Evolutionary conservation across 768 basidiomycete genomes (phyloP).

Genomic region (Leccinum arenicola): DNA sequence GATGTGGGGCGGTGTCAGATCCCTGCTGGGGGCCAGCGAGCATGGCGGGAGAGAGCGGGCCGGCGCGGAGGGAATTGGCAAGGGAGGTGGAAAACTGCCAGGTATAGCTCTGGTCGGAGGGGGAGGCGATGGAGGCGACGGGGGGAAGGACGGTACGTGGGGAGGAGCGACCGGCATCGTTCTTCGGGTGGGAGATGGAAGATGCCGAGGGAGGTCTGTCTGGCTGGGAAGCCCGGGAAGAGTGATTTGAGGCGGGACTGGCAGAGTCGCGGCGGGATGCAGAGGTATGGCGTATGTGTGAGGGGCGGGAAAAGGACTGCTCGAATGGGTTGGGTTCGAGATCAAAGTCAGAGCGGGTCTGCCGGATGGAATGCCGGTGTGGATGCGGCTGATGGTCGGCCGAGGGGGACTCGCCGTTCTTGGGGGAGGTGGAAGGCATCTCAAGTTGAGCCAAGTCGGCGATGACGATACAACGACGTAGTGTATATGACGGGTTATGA

Average conservation of each 20-base stretch:
- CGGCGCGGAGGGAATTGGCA: conserved; percentile 80
- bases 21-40: conserved; percentile 77
- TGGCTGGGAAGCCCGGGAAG: conserved; percentile 34
- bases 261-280: conserved; percentile 33
- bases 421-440: conserved; percentile 30
- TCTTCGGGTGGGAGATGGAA: conserved; percentile 30
- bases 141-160: conserved; percentile 81
- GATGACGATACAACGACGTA: conserved; percentile 24
- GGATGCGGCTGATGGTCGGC: conserved; percentile 12
- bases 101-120: conserved; percentile 44
- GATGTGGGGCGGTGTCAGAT: conserved; percentile 35
- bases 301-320: conserved; percentile 77
- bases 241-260: conserved; percentile 34
- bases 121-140: conserved; percentile 69
- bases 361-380: conserved; percentile 30
- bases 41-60: conserved; percentile 96
- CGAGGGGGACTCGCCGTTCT: conserved; percentile 35
- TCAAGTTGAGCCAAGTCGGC: not conserved
- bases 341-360: conserved; percentile 64
- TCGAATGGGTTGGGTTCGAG: conserved; percentile 94
- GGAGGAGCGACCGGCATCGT: conserved; percentile 33
- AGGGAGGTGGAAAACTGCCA: conserved; percentile 66
- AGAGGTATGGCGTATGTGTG: conserved; percentile 48
- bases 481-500: conserved; percentile 16
- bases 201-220: conserved; percentile 35